Base-by-base conservation (phyloP, 2,329 filamentous ascomycete species). In the Calonectria pauciramosa region DNA sequence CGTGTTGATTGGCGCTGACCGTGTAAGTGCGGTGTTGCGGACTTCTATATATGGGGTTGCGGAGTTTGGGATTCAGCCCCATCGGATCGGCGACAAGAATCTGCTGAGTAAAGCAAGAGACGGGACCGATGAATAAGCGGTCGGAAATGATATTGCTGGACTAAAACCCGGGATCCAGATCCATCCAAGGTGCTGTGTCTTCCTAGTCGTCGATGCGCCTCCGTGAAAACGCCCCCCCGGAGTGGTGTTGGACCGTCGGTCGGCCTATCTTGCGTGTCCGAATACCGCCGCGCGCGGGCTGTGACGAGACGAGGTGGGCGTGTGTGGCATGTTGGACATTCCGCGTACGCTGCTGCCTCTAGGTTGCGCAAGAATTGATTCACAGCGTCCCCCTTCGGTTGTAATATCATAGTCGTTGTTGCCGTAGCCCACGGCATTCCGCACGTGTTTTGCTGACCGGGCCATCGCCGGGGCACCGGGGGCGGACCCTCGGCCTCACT, bases 171-270 rank as follows among this genome's bases (percentile, higher is more conserved):
- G 20, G n/a, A 28, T 38, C 34, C 7, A 30, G 56, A 41, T 41
- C 23, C 34, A 63, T 63, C 26, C n/a, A 18, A 18, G 34, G 32
- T 4, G 20, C 18, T 34, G 20, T 34, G 9, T 18, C 13, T 26
- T 60, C 2, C 56, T 38, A 32, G 34, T 32, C 8, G 32, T 14
- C 28, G 36, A 23, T 8, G 7, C n/a, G 13, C 23, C 30, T 36
- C 32, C n/a, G 32, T 38, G 56, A 38, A 44, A 44, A n/a, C 18
- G 41, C 18, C 18, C 41, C 54, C 10, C 64, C 74, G 78, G 78
- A 65, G 71, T 13, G 44, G 68, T 73, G 72, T 80, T 78, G 49
- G 56, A 36, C 79, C 79, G 79, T 75, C 78, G 78, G 79, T 60
- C 60, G 78, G 79, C 56, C 56, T 49, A 76, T 64, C 56, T 59